Percentiles rank a stretch among this genome's conserved stretches.
These are phyloP conservation scores for Leptographium flavum DNA, from an alignment of 2,329 filamentous ascomycete genomes.

Conservation along the genomic window DNA sequence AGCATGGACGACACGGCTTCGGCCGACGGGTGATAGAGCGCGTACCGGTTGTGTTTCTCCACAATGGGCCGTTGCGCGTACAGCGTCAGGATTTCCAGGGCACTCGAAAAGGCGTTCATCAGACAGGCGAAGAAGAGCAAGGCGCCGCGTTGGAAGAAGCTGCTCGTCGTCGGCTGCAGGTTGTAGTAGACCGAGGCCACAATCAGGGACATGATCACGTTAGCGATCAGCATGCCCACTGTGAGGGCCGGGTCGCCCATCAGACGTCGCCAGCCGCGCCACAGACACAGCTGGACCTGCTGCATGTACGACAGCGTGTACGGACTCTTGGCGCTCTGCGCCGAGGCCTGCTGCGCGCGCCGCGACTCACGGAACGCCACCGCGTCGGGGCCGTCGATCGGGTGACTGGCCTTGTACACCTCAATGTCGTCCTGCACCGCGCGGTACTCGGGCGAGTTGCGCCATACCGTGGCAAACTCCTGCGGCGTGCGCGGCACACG, in stretches of 20 bases:
- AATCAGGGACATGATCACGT: slow-evolving; percentile 63
- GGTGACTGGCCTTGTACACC: slow-evolving; percentile 37
- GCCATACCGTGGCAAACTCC: slow-evolving; percentile 46
- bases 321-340: slow-evolving; percentile 55
- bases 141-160: slow-evolving; percentile 64
- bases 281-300: slow-evolving; percentile 67
- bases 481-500: slow-evolving; percentile 44
- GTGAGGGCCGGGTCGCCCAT: slow-evolving; percentile 64
- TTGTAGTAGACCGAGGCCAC: slow-evolving; percentile 74
- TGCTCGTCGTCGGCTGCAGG: slow-evolving; percentile 45
- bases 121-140: slow-evolving; percentile 79
- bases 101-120: slow-evolving; percentile 71
- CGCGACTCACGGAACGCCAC: slow-evolving; percentile 40
- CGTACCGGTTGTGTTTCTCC: slow-evolving; percentile 77
- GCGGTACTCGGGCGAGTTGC: slow-evolving; percentile 34
- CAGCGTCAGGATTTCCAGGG: slow-evolving; percentile 69
- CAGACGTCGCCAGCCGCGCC: slow-evolving; percentile 66
- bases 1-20: slow-evolving; percentile 78
- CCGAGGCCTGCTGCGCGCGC: slow-evolving; percentile 39
- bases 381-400: slow-evolving; percentile 40
- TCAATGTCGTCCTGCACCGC: slow-evolving; percentile 40
- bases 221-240: slow-evolving; percentile 53
- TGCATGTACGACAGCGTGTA: slow-evolving; percentile 67
- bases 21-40: slow-evolving; percentile 79
- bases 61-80: slow-evolving; percentile 86